Evolutionary conservation across 805 yeast species (phyloP).

Genomic region (Ogataea methylovora): DNA sequence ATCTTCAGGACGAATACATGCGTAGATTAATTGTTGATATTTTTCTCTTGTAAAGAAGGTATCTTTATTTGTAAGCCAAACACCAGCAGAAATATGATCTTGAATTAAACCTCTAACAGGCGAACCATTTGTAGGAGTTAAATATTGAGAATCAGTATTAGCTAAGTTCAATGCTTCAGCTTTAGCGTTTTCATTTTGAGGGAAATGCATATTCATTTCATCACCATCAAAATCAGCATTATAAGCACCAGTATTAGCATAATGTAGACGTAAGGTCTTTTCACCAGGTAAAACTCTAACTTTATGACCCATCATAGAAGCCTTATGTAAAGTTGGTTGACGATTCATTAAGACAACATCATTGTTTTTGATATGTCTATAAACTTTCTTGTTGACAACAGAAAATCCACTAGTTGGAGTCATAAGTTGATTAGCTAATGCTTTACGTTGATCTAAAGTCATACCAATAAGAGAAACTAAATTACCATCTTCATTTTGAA

Average conservation of each 20-base stretch:
- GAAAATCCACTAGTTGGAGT: slow-evolving; percentile 68
- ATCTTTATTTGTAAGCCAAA: slow-evolving; percentile 94
- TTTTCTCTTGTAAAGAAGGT: slow-evolving; percentile 82
- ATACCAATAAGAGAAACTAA: slow-evolving; percentile 76
- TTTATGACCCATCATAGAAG: slow-evolving; percentile 99
- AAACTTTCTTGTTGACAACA: slow-evolving; percentile 83
- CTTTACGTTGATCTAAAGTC: slow-evolving; percentile 90
- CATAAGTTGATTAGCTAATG: slow-evolving; percentile 86
- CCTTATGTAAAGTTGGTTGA: slow-evolving; percentile 98
- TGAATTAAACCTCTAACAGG: slow-evolving; percentile 98
- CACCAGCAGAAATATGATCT: slow-evolving; percentile 98
- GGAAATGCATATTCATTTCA: slow-evolving; percentile 99
- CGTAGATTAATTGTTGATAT: slow-evolving; percentile 90
- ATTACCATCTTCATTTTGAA: slow-evolving; percentile 92
- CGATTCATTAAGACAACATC: slow-evolving; percentile 98
- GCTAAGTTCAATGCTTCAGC: slow-evolving; percentile 95
- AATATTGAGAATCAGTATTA: slow-evolving; percentile 93
- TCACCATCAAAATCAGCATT: slow-evolving; percentile 99
- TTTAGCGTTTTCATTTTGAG: slow-evolving; percentile 94
- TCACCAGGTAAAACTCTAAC: slow-evolving; percentile 97
- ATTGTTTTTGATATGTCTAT: slow-evolving; percentile 87
- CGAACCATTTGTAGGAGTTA: slow-evolving; percentile 97
- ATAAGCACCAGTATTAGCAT: slow-evolving; percentile 98
- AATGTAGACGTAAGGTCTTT: slow-evolving; percentile 91
- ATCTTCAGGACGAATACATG: slow-evolving; percentile 94